Base-by-base conservation (phyloP, 805 yeast species). In the Suhomyces sp. region DNA sequence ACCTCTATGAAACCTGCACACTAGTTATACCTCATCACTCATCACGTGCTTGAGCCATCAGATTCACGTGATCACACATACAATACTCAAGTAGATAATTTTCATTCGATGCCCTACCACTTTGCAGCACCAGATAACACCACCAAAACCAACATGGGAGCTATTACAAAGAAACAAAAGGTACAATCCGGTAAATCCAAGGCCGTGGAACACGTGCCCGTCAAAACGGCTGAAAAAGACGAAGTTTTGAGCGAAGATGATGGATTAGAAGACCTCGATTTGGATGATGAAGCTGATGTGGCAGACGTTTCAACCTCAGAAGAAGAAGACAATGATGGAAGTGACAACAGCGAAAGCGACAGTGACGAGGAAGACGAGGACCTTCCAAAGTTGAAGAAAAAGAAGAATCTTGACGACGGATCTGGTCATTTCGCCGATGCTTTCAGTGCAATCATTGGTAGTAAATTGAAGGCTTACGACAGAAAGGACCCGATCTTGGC, bases 401-500 rank as follows among this genome's bases (percentile, higher is more conserved):
- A 69, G 50, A 74, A 74, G 51, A 75, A 72, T 34, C 63, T 63
- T 28, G 82, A 75, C 41, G 88, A 82, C 58, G 91, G 88, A n/a
- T 73, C 87, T 1, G 81, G 70, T 28, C 71, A 79, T 2, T 91
- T 93, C 53, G 86, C 95, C 13, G 72, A 63, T 36, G 98, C 98
- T 0, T 78, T 93, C 53, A 78, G 68, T 46, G 93, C 95, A 11
- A 83, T 91, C 50, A 64, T 91, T 33, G 84, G 83, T 4, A 87
- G 98, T 2, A 81, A 79, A 50, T 69, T 91, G 46, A 93, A 93
- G 57, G 95, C 96, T 0, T 84, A 91, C 50, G 88, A 84, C 53
- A 73, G 97, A 53, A 75, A 75, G 28, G 95, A 90, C 56, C 98
- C 98, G 3, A 86, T 91, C 37, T 72, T 91, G 63, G 90, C 91